Conservation (phyloP, 2,329 filamentous ascomycete species). For the Aspergillus sp. region DNA sequence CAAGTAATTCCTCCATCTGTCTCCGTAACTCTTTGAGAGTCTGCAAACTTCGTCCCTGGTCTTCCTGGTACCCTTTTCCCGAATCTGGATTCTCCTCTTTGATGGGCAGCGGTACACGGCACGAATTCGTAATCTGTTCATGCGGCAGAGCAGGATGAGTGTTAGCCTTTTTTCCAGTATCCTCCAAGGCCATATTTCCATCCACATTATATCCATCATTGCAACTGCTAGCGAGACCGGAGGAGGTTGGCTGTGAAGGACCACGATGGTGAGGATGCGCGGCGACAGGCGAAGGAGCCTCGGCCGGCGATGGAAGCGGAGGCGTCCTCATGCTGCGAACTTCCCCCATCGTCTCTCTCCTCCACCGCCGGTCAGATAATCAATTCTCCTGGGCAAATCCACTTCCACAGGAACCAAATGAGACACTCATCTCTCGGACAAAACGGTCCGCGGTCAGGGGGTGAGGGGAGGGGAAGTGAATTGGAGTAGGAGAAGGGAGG, state of each 20-base stretch:
- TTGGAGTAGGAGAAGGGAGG: slow-evolving; percentile 1
- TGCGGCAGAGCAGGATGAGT: slow-evolving; percentile 9
- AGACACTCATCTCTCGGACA: slow-evolving; percentile 32
- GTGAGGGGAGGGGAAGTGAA: neutral
- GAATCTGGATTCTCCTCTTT: slow-evolving; percentile 17
- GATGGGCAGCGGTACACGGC: slow-evolving; percentile 7
- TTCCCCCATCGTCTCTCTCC: slow-evolving; percentile 31
- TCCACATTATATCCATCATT: slow-evolving; percentile 12
- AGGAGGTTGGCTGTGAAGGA: slow-evolving; percentile 17
- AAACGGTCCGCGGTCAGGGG: slow-evolving; percentile 3
- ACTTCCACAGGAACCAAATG: slow-evolving; percentile 23
- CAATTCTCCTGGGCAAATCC: slow-evolving; percentile 28
- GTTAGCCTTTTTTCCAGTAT: slow-evolving; percentile 15
- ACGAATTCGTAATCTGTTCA: slow-evolving; percentile 14
- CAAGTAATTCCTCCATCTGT: slow-evolving; percentile 39
- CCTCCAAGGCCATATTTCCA: slow-evolving; percentile 7
- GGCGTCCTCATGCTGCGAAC: slow-evolving; percentile 34
- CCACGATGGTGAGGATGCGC: slow-evolving; percentile 18
- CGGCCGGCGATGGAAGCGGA: slow-evolving; percentile 36
- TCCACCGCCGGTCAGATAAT: slow-evolving; percentile 28
- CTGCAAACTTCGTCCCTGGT: slow-evolving; percentile 29
- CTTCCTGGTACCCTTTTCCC: slow-evolving; percentile 18
- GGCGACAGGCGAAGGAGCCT: slow-evolving; percentile 28
- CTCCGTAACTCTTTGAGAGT: slow-evolving; percentile 37
- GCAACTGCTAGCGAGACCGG: slow-evolving; percentile 12